phyloP scores from a whole-genome alignment of 2,329 filamentous ascomycete species.

The Trichoderma koningii region DNA sequence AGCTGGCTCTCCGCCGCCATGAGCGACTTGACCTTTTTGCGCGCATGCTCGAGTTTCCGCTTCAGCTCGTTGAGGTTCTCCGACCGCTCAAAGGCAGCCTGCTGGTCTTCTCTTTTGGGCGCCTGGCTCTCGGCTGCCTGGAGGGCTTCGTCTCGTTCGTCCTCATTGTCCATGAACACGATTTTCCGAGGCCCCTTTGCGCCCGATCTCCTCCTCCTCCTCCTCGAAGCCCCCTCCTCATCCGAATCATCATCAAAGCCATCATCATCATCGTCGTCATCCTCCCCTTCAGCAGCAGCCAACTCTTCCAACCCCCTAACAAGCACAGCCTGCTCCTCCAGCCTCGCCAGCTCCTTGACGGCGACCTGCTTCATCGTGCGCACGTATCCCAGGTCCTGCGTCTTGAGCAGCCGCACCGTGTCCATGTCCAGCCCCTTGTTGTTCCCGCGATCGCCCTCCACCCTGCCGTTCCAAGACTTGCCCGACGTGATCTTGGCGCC shows the following conservation, averaged over 20 bases:
- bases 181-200: slow-evolving; percentile 50
- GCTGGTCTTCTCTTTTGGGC: slow-evolving; percentile 31
- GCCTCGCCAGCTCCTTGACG: slow-evolving; percentile 56
- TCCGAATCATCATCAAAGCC: slow-evolving; percentile 38
- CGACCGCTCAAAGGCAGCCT: slow-evolving; percentile 43
- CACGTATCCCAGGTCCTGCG: slow-evolving; percentile 67
- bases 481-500: slow-evolving; percentile 52
- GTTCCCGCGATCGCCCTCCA: slow-evolving; percentile 61
- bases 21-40: slow-evolving; percentile 57
- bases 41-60: slow-evolving; percentile 52
- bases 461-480: slow-evolving; percentile 56
- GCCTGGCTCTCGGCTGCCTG: slow-evolving; percentile 34
- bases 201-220: slow-evolving; percentile 36
- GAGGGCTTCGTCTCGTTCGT: slow-evolving; percentile 41
- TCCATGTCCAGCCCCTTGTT: slow-evolving; percentile 59
- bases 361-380: slow-evolving; percentile 63
- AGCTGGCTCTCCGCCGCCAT: slow-evolving; percentile 59
- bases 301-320: slow-evolving; percentile 42
- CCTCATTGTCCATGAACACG: slow-evolving; percentile 51
- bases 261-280: slow-evolving; percentile 38
- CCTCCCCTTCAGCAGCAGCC: slow-evolving; percentile 39
- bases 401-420: slow-evolving; percentile 65
- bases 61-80: slow-evolving; percentile 50
- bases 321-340: slow-evolving; percentile 58
- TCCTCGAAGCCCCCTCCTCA: slow-evolving; percentile 37